Base-by-base conservation (phyloP, 1,284 basidiomycete genomes). In the Leccinum fallax region DNA sequence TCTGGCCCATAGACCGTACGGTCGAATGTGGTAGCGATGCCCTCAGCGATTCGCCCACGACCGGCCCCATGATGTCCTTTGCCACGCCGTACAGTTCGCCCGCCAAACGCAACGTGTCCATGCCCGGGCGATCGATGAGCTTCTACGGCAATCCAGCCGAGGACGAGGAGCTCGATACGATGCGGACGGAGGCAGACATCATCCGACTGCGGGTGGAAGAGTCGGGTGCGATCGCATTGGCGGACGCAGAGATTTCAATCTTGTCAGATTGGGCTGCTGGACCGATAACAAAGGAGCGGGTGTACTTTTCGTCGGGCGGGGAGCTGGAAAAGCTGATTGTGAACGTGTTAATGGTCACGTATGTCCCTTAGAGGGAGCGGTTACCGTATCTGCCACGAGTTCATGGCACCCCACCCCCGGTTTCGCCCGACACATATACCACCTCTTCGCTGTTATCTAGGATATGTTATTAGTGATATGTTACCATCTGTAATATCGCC, bases 281-380 rank as follows among this genome's bases (percentile, higher is more conserved):
- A 56, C 79, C 77, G 24, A 78, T 86, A 43, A 84, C 88, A 43
- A 89, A 86, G 72, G 85, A 90, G 67, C 80, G 87, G 11, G 88
- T 92, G 4, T 84, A 85, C 48, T 89, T 92, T 63, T 82, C 90
- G 8, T 82, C 85, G 16, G 79, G 79, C 6, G 86, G 87, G 5
- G 83, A 86, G 69, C 70, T 92, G 71, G 85, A 89, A 71, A 90
- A 86, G 74, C 73, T 92, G 63, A 81, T 91, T 8, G 87, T 92
- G 24, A 91, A 92, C 71, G 83, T 87, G 28, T 71, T 92, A 58
- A 69, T 92, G 57, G 87, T 91, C 26, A 84, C 85, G 7, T 91
- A 79, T 67, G 83, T 91, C 62, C 75, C 75, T 58, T 74, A 48
- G 71, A 75, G 52, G 43, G 52, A 48, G 5, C 30, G 4, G 49